A percentile compares a stretch with the other conserved stretches of the same genome.
Conservation (phyloP, 1,139 yeast genomes). For the Lodderomyces elongisporus region DNA sequence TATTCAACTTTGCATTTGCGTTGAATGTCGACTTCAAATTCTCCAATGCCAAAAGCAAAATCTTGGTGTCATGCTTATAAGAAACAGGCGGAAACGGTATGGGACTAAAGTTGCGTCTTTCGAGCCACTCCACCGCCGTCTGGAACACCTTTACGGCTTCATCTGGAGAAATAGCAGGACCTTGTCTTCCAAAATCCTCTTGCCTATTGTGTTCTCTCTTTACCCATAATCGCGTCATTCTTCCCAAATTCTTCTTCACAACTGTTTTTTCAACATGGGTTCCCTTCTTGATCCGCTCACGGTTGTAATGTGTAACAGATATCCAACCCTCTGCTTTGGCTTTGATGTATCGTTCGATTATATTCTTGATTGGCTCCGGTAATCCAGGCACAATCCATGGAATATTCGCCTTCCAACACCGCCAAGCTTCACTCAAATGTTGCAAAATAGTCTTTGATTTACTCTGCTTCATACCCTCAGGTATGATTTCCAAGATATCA, state of each 20-base stretch:
- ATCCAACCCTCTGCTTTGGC: slow-evolving; percentile 98
- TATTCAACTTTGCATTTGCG: slow-evolving; percentile 80
- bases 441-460: slow-evolving; percentile 86
- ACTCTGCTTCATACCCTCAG: slow-evolving; percentile 85
- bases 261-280: slow-evolving; percentile 91
- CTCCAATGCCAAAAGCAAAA: slow-evolving; percentile 84
- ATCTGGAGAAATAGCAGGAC: slow-evolving; percentile 81
- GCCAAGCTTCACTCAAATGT: slow-evolving; percentile 97
- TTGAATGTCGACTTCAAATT: slow-evolving; percentile 77
- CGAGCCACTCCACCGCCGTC: slow-evolving; percentile 92
- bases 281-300: slow-evolving; percentile 85
- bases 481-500: slow-evolving; percentile 94
- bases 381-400: slow-evolving; percentile 98
- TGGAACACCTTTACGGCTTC: slow-evolving; percentile 86
- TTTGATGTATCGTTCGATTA: slow-evolving; percentile 82
- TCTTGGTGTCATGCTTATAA: slow-evolving; percentile 89
- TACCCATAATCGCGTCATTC: slow-evolving; percentile 88
- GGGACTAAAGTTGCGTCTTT: slow-evolving; percentile 74
- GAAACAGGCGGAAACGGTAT: slow-evolving; percentile 92
- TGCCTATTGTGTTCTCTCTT: slow-evolving; percentile 92
- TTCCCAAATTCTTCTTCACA: slow-evolving; percentile 86
- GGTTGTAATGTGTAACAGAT: slow-evolving; percentile 84
- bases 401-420: slow-evolving; percentile 98
- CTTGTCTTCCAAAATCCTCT: slow-evolving; percentile 70
- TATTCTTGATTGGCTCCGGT: slow-evolving; percentile 83